phyloP scores from a whole-genome alignment of 2,329 filamentous ascomycete genomes.

The Cordyceps pruinosa region DNA sequence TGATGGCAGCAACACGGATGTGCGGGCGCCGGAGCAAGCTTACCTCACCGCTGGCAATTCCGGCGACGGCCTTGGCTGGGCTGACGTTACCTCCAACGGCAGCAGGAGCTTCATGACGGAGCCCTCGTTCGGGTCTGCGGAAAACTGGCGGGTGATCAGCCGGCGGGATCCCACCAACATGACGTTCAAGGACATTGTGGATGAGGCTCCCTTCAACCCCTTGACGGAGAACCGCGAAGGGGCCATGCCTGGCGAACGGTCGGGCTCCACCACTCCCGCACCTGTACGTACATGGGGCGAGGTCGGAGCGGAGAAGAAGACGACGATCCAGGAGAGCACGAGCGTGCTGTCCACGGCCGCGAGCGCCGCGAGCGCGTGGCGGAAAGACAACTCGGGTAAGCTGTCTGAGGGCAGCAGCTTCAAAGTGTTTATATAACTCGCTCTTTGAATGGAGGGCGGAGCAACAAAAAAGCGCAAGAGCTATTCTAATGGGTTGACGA shows the following conservation, averaged over 20 bases:
- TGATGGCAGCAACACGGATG: conserved; percentile 21
- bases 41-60: conserved; percentile 18
- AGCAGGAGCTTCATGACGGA: conserved; percentile 22
- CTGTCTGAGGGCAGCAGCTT: conserved; percentile 12
- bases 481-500: not conserved
- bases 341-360: not conserved
- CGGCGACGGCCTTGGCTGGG: conserved; percentile 20
- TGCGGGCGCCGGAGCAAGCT: conserved; percentile 21
- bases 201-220: conserved; percentile 33
- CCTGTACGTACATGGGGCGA: conserved; percentile 22
- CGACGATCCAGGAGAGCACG: conserved; percentile 2
- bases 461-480: not conserved
- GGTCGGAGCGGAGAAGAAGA: conserved; percentile 7
- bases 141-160: conserved; percentile 31
- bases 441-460: too few species aligned
- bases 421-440: conserved; percentile 13
- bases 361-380: conserved; percentile 6
- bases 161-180: conserved; percentile 23
- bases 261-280: conserved; percentile 18
- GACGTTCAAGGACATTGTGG: conserved; percentile 28
- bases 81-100: conserved; percentile 18
- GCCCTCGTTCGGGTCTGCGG: conserved; percentile 28
- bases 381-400: conserved; percentile 9
- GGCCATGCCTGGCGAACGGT: conserved; percentile 18
- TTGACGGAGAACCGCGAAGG: conserved; percentile 23